Evolutionary conservation across 495 filamentous ascomycete genomes (phyloP).

Genomic region (Annulohypoxylon bovei): DNA sequence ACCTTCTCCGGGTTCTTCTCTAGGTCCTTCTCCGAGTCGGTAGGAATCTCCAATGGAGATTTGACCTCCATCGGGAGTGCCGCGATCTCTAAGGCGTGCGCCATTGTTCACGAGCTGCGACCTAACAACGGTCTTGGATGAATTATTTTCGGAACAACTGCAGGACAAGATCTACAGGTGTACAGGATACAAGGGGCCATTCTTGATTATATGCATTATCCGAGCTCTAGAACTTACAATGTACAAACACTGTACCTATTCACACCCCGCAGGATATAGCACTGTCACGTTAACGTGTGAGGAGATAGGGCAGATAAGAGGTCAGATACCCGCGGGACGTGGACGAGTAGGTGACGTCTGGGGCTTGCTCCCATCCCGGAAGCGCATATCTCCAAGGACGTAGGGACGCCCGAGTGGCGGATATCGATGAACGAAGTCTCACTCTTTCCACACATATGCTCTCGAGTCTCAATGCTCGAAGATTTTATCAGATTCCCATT

Average conservation of each 20-base stretch:
- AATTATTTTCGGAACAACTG: background rate
- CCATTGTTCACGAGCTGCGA: slow-evolving; percentile 20
- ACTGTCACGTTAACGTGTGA: background rate
- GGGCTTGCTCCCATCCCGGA: background rate
- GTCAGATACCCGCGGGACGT: background rate
- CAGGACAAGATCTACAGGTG: background rate
- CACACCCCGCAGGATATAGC: background rate
- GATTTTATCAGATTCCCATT: background rate
- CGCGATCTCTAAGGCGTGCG: slow-evolving; percentile 22
- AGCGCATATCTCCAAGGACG: slow-evolving; percentile 1
- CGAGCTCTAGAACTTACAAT: background rate
- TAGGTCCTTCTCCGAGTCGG: slow-evolving; percentile 15
- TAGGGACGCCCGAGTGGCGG: background rate
- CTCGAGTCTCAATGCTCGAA: too few relatives aligned
- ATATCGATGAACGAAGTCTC: background rate
- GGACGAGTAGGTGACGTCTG: slow-evolving; percentile 9
- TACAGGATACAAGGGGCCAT: slow-evolving; percentile 1
- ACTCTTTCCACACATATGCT: too few relatives aligned
- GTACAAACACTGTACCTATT: background rate
- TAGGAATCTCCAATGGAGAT: slow-evolving; percentile 7
- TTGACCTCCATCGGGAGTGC: slow-evolving; percentile 17
- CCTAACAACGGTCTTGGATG: background rate
- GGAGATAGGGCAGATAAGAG: slow-evolving; percentile 29
- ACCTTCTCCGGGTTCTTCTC: slow-evolving; percentile 30
- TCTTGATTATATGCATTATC: slow-evolving; percentile 16